A percentile compares a stretch with the other conserved stretches of the same genome.
Conservation (phyloP, 257 asterid genomes). For the Fraxinus cuspidata region DNA sequence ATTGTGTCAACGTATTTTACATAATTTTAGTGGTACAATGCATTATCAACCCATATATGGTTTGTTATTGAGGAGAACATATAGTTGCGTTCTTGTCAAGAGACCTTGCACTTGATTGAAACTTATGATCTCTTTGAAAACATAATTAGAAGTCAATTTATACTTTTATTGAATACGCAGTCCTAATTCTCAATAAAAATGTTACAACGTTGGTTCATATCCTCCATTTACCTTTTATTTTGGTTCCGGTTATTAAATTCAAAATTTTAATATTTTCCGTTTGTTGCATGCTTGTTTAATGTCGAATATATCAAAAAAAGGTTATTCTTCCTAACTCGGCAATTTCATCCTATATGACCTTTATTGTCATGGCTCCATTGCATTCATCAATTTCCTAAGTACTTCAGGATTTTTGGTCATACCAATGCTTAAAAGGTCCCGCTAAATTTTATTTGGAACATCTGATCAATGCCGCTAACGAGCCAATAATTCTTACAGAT, state of each 20-base stretch:
- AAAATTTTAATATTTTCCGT: neutral
- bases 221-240: neutral
- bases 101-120: neutral
- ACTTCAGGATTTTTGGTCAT: neutral
- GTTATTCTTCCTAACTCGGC: neutral
- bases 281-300: conserved; percentile 5
- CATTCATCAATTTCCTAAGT: conserved; percentile 1
- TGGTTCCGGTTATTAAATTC: neutral
- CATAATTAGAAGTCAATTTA: neutral
- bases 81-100: neutral
- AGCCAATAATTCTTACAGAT: conserved; percentile 42
- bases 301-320: neutral
- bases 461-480: conserved; percentile 20
- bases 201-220: neutral
- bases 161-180: too few relatives aligned
- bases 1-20: too few relatives aligned
- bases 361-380: neutral
- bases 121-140: neutral
- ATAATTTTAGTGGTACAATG: neutral
- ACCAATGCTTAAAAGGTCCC: neutral
- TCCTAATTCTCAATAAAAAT: neutral
- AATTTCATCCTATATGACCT: neutral
- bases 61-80: neutral
- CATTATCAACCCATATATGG: neutral
- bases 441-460: neutral